Conservation (phyloP, 768 basidiomycete species). For the Pisolithus orientalis region DNA sequence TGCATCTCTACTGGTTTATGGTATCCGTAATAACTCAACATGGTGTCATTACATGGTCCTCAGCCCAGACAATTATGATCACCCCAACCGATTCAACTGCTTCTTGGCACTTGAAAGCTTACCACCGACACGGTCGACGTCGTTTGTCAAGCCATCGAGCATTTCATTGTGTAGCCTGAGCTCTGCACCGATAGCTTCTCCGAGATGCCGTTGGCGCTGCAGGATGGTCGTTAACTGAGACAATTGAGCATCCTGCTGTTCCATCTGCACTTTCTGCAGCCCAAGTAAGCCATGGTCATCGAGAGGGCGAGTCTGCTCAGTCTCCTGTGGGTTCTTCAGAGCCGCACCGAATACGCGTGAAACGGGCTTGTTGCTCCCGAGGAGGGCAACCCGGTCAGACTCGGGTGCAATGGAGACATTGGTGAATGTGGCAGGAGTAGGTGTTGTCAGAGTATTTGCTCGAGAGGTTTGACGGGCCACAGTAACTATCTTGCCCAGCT, state of each 20-base stretch:
- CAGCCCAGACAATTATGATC: conserved; percentile 6
- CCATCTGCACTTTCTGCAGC: conserved; percentile 75
- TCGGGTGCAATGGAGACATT: conserved; percentile 35
- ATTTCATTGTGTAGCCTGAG: conserved; percentile 80
- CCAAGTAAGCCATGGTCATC: conserved; percentile 77
- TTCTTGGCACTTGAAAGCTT: conserved; percentile 79
- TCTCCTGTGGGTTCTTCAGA: conserved; percentile 59
- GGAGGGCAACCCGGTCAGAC: conserved; percentile 59
- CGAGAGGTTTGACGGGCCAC: conserved; percentile 55
- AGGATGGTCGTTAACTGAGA: conserved; percentile 75
- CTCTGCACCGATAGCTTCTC: conserved; percentile 80
- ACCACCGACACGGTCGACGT: conserved; percentile 71
- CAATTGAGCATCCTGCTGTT: conserved; percentile 81
- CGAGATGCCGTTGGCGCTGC: conserved; percentile 78
- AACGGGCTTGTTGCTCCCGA: conserved; percentile 47
- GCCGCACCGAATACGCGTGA: conserved; percentile 76
- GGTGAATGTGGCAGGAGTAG: conserved; percentile 21
- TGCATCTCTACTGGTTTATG: conserved; percentile 9
- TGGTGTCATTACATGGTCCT: neutral
- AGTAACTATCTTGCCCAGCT: conserved; percentile 79
- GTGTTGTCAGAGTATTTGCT: conserved; percentile 19
- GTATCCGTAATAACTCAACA: conserved; percentile 16
- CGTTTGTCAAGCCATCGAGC: conserved; percentile 69
- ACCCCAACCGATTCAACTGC: conserved; percentile 76
- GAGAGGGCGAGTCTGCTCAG: conserved; percentile 78